phyloP scores from a whole-genome alignment of 371 early-diverging fungal species.

The Lichtheimia ramosa region DNA sequence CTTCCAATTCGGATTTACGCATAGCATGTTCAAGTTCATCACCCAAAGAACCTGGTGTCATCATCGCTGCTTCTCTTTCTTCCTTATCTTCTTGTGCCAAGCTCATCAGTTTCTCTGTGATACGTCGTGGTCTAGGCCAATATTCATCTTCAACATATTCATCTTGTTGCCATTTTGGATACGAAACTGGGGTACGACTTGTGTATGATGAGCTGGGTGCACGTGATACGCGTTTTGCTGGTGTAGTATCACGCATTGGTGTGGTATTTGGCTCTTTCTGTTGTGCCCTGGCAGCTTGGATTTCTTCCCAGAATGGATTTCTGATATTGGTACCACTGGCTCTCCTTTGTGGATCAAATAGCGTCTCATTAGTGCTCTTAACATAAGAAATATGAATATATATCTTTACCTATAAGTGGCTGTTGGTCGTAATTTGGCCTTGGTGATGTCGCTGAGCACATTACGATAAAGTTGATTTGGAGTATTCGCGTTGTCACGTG shows the following conservation, averaged over 20 bases:
- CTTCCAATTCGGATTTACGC: not conserved
- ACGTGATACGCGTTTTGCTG: not conserved
- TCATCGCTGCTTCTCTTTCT: not conserved
- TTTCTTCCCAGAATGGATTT: constrained; percentile 17
- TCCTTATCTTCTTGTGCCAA: constrained; percentile 13
- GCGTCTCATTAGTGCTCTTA: not conserved
- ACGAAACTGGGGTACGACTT: no score
- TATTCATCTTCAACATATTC: constrained; percentile 7
- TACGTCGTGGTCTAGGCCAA: constrained; percentile 4
- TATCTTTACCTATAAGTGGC: constrained; percentile 6
- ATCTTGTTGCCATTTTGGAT: not conserved
- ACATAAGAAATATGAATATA: not conserved
- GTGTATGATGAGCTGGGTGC: no score
- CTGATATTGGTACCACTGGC: constrained; percentile 12
- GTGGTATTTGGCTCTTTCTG: not conserved
- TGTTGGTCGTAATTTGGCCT: constrained; percentile 9
- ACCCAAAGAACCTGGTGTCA: not conserved
- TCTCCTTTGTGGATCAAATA: constrained; percentile 1
- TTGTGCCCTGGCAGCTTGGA: constrained; percentile 6
- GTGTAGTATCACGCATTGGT: not conserved
- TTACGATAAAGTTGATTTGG: constrained; percentile 6
- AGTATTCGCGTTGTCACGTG: not conserved
- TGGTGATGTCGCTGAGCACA: constrained; percentile 15
- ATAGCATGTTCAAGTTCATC: constrained; percentile 12
- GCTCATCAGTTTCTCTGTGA: constrained; percentile 11